A percentile compares a stretch with the other conserved stretches of the same genome.
Conservation (phyloP, 495 filamentous ascomycete genomes). For the Pseudevernia furfuracea region DNA sequence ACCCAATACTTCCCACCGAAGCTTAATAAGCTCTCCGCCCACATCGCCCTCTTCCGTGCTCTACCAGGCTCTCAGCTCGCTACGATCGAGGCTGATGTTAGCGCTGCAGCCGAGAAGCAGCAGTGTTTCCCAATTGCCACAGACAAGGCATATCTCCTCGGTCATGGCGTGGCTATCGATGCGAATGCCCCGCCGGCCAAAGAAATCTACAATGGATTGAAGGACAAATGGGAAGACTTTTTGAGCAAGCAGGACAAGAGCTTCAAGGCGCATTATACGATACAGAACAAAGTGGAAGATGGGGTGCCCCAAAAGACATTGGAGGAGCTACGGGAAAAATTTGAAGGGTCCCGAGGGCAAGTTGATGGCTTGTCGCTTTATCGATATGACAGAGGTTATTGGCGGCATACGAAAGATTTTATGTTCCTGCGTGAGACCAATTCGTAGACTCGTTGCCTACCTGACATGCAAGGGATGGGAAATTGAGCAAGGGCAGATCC, state of each 20-base stretch:
- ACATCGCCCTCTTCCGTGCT: slow-evolving; percentile 32
- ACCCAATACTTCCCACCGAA: slow-evolving; percentile 27
- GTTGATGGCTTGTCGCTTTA: slow-evolving; percentile 27
- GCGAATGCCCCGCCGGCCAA: slow-evolving; percentile 9
- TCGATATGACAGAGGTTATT: slow-evolving; percentile 28
- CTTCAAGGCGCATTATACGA: slow-evolving; percentile 28
- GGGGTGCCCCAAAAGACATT: slow-evolving; percentile 17
- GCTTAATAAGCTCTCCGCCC: slow-evolving; percentile 30
- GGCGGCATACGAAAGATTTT: slow-evolving; percentile 19
- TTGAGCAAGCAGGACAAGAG: slow-evolving; percentile 31
- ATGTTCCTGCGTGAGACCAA: neutral
- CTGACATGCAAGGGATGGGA: neutral
- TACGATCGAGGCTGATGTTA: slow-evolving; percentile 19
- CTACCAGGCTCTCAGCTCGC: slow-evolving; percentile 27
- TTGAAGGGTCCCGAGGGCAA: slow-evolving; percentile 19
- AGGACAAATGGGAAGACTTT: slow-evolving; percentile 24
- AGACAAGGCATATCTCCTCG: slow-evolving; percentile 17
- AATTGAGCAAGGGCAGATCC: neutral
- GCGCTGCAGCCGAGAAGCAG: slow-evolving; percentile 10
- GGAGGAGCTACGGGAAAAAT: slow-evolving; percentile 22
- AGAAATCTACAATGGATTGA: slow-evolving; percentile 20
- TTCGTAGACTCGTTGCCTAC: neutral
- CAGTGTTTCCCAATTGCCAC: slow-evolving; percentile 22
- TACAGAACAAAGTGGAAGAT: slow-evolving; percentile 31
- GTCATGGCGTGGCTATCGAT: slow-evolving; percentile 25